Base-by-base conservation (phyloP, 106 monocot genomes). In the Gastrodia elata region DNA sequence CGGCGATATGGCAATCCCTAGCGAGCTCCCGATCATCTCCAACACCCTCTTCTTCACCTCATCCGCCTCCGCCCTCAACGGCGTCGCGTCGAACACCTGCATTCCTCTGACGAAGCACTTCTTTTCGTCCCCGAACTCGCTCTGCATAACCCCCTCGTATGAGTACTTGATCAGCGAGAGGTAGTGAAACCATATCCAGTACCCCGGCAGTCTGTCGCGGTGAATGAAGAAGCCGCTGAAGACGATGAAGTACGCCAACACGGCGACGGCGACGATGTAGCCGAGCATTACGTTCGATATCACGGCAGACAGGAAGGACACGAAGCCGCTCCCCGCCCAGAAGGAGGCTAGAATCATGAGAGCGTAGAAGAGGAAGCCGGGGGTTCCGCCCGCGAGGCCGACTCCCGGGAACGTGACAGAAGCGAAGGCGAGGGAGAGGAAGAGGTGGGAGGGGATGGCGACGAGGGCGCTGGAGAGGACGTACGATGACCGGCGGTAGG, bases 121-220 rank as follows among this genome's bases (percentile, higher is more conserved):
- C 20, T 44, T 15, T 9, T 79, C 40, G 15, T 59, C 79, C 24
- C 74, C 82, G 76, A 93, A 93, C 82, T 93, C 92, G 76, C 87
- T 93, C 70, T 81, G 78, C 30, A 93, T 64, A 71, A 89, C 89
- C 8, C 82, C 92, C 74, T 93, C 87, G 73, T 87, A 93, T 28
- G 92, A 87, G 67, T 93, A 93, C 85, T 89, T 89, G 10, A 93
- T 82, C 20, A 93, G 79, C 20, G 92, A 93, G 4, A 93, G 39
- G 81, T 89, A 93, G 77, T 93, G 92, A 83, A 93, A 93, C 92
- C 92, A 93, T 4, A 87, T 76, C 92, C 92, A 93, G 79, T 93
- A 93, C 34, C 72, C 32, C 0, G 89, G 87, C 34, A 93, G 89
- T 28, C 92, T 48, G 25, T 89, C 76, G 1, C 89, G 76, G 71